phyloP scores from a whole-genome alignment of 2,329 filamentous ascomycete species.

The Ceratocystis huliohia region DNA sequence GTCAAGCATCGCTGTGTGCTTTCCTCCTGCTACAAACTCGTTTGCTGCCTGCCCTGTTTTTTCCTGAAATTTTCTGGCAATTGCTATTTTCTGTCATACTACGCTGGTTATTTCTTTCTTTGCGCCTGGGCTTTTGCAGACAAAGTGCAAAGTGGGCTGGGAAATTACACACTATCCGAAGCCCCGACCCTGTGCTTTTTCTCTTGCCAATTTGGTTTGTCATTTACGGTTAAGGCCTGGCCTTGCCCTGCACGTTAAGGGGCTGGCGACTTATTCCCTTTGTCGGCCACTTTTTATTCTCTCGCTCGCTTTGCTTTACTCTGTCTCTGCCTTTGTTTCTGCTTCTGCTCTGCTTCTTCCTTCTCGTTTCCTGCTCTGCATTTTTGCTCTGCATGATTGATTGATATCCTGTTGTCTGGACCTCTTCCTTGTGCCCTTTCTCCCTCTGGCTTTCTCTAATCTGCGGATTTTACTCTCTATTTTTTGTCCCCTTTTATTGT shows the following conservation, averaged over 20 bases:
- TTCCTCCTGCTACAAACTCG: neutral
- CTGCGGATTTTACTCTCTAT: conserved; percentile 7
- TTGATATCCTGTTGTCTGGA: neutral
- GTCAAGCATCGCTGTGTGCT: neutral
- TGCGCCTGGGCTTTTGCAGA: neutral
- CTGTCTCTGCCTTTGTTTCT: conserved; percentile 11
- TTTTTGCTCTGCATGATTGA: neutral
- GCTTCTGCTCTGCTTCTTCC: conserved; percentile 11
- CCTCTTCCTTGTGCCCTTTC: neutral
- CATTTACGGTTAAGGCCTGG: conserved; percentile 21
- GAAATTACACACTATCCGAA: conserved; percentile 21
- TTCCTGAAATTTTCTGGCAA: neutral
- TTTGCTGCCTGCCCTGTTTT: too few relatives aligned
- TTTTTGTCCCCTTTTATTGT: neutral
- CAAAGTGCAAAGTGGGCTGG: conserved; percentile 17
- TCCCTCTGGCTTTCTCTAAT: neutral
- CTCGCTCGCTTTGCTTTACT: conserved; percentile 11
- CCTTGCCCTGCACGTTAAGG: conserved; percentile 17
- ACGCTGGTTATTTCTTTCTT: neutral
- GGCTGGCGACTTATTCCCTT: conserved; percentile 18
- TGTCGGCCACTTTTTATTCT: conserved; percentile 17
- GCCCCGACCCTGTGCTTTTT: conserved; percentile 21
- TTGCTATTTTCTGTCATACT: neutral
- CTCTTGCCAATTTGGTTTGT: conserved; percentile 21
- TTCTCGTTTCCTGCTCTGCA: conserved; percentile 11